These are phyloP conservation scores for Didymella pomorum DNA, from an alignment of 2,329 filamentous ascomycete genomes.

Conservation along the genomic window DNA sequence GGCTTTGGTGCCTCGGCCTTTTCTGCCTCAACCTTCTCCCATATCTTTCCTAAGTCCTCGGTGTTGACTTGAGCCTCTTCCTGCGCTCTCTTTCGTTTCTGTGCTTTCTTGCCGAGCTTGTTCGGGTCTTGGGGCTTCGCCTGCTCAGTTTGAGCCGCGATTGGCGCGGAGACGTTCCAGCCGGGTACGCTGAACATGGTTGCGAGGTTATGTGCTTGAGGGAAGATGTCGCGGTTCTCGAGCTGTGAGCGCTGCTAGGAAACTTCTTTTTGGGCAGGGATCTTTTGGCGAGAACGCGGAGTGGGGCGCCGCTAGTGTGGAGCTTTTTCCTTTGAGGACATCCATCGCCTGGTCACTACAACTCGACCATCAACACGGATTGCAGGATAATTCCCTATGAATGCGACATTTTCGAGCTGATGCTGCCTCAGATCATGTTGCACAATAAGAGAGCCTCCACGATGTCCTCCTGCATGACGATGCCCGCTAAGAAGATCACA, in stretches of 20 bases:
- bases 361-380: too few species aligned
- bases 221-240: neutral
- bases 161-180: constrained; percentile 81
- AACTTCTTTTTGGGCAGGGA: constrained; percentile 19
- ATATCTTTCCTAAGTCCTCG: constrained; percentile 59
- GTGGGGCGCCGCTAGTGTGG: constrained; percentile 11
- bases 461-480: too few species aligned
- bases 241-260: constrained; percentile 1
- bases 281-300: constrained; percentile 12
- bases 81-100: constrained; percentile 64
- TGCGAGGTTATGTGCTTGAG: constrained; percentile 2
- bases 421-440: too few species aligned
- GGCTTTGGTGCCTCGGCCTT: constrained; percentile 58
- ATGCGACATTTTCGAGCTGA: too few species aligned
- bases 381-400: too few species aligned
- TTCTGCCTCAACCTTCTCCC: constrained; percentile 51
- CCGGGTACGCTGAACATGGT: constrained; percentile 92
- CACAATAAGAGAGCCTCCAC: too few species aligned
- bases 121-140: constrained; percentile 46
- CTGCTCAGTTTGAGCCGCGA: constrained; percentile 72
- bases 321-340: too few species aligned
- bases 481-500: too few species aligned
- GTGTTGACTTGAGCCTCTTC: constrained; percentile 83
- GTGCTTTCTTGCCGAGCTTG: constrained; percentile 62
- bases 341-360: too few species aligned